Evolutionary conservation across 257 asterid species (phyloP), one percentile per base, ranked within the genome.

Genomic region (Lavandula angustifolia): DNA sequence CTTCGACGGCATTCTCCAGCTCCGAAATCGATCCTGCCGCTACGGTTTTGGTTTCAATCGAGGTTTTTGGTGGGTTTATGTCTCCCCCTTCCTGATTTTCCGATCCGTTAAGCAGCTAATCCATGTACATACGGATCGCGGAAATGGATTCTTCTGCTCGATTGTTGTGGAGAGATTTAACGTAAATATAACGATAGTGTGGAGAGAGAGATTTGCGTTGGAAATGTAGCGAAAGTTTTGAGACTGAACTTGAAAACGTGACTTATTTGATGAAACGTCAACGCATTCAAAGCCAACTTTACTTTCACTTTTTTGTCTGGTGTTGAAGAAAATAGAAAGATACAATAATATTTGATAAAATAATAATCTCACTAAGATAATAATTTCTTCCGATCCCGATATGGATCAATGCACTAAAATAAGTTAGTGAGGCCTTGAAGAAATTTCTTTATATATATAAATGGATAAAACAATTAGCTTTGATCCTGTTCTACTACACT

Each of bases 1-100:
- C 69, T 94, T 94, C 7, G 96, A 83, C 40, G 96, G 92, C 96
- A 86, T 88, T 65, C 73, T 72, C 63, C 42, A 60, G 75, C 29
- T 54, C 27, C 16, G n/a, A 59, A 17, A 38, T 18, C 0, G n/a
- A 6, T 18, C n/a, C 38, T 0, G 9, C 47, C n/a, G 10, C 9
- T 5, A 10, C 14, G 5, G 5, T 37, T 7, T 33, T 9, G 35
- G 14, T 1, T 8, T 34, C 22, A 0, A 44, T 61, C n/a, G 68
- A 70, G 76, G 61, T 69, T 73, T 60, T 60, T 42, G 67, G 40
- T 38, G 72, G 47, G 41, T 57, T 67, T 55, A 17, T 42, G 34
- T 32, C 38, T 13, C 16, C 5, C 9, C 31, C 47, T 48, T 47
- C 43, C 60, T 4, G 60, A 32, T n/a, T 55, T 14, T 46, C 58